Evolutionary conservation across 441 rosid species (phyloP).

Genomic region (Euphorbia celastroides): DNA sequence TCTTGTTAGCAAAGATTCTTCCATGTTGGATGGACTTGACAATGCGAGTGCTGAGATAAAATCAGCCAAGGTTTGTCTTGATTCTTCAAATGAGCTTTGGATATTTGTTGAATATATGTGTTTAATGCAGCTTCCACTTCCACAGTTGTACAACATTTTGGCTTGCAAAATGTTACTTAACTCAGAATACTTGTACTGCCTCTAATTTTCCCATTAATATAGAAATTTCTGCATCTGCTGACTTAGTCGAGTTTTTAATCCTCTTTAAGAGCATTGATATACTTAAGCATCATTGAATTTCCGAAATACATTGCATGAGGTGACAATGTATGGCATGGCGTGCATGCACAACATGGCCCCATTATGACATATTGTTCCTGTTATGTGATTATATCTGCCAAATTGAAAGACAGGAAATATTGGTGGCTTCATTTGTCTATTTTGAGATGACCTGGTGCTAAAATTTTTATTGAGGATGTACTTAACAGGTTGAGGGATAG

Average conservation of each 20-base stretch:
- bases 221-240: neutral
- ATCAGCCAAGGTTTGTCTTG: constrained; percentile 84
- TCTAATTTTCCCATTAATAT: neutral
- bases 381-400: neutral
- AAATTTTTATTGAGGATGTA: neutral
- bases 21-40: constrained; percentile 99
- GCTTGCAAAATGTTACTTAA: neutral
- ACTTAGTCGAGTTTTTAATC: too few species aligned
- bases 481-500: too few species aligned
- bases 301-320: constrained; percentile 7
- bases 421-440: neutral
- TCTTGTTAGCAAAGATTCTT: constrained; percentile 99
- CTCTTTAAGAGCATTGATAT: neutral
- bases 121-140: neutral
- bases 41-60: constrained; percentile 96
- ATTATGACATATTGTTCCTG: neutral
- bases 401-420: neutral
- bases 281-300: neutral
- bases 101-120: neutral
- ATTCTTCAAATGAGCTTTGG: constrained; percentile 11
- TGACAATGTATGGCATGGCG: neutral
- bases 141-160: constrained; percentile 6
- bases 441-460: neutral
- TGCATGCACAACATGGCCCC: neutral
- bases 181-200: neutral